A percentile compares a stretch with the other conserved stretches of the same genome.
These are phyloP conservation scores for Hydrangea macrophylla DNA, from an alignment of 148 eudicot species.

Conservation along the genomic window DNA sequence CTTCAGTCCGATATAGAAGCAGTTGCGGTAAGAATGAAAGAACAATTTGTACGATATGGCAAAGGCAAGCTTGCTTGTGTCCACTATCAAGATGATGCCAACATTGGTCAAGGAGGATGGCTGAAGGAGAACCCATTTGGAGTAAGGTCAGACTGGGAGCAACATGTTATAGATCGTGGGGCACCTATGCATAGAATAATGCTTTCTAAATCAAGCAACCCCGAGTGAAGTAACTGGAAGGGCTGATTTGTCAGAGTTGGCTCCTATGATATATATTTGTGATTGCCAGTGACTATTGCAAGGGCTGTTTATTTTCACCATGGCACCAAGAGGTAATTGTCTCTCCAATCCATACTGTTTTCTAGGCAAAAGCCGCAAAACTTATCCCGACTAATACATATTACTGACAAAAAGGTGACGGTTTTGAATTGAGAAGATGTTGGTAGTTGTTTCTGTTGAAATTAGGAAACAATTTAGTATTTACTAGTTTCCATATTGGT, in stretches of 20 bases:
- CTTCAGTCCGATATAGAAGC: slow-evolving; percentile 84
- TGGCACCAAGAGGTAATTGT: slow-evolving; percentile 4
- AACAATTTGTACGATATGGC: slow-evolving; percentile 58
- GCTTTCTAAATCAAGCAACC: slow-evolving; percentile 34
- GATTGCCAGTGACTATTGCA: not conserved
- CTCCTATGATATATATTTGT: not conserved
- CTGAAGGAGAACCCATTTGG: slow-evolving; percentile 79
- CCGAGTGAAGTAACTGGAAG: slow-evolving; percentile 10
- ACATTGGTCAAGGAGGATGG: slow-evolving; percentile 40
- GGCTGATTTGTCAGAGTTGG: not conserved
- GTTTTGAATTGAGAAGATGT: not conserved
- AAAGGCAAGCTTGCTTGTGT: slow-evolving; percentile 52
- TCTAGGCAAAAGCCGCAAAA: not conserved
- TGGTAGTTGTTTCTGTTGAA: too few relatives aligned
- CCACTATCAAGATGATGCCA: slow-evolving; percentile 14
- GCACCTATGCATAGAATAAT: slow-evolving; percentile 76
- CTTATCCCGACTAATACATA: not conserved
- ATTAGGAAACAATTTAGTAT: too few relatives aligned
- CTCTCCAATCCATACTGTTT: not conserved
- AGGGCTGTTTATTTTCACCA: slow-evolving; percentile 3
- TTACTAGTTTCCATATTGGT: too few relatives aligned
- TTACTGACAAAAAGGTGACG: not conserved
- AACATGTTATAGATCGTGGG: slow-evolving; percentile 68
- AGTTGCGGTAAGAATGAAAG: slow-evolving; percentile 73
- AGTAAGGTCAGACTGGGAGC: slow-evolving; percentile 83